Base-by-base conservation (phyloP, 2,329 filamentous ascomycete species). In the Claviceps sorghi region DNA sequence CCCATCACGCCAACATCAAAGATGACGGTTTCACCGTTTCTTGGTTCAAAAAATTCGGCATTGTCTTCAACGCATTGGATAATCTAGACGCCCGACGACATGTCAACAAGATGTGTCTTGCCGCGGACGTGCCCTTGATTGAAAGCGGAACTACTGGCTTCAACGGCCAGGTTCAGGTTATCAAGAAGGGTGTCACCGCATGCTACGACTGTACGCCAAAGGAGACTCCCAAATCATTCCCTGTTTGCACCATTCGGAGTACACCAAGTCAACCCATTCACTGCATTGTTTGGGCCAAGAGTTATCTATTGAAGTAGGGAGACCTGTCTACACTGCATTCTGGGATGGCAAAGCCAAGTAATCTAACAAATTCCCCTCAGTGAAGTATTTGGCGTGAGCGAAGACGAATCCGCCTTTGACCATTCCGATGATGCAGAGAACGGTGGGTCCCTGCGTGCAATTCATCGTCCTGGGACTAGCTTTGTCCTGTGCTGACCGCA, bases 261-360 rank as follows among this genome's bases (percentile, higher is more conserved):
- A 98, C 90, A 0, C 93, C 93, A 0, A 95, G 86, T 58, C 91
- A 97, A 62, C 88, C 91, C 0, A 97, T 98, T 44, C 93, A 98
- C 69, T 97, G 93, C 71, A 98, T 98, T 56, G 91, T 98, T 2
- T 98, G 93, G 93, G 91, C 80, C 21, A 98, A 97, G 71, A 95
- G 89, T 65, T 98, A 97, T 66, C 76, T 98, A 9, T 79, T 98
- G 55, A 93, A 88, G 68, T 71, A 61, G 26, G 75, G 72, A 34
- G 3, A 2, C 17, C 40, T 17, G 15, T 29, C n/a, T 19, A 9
- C 10, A 19, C 17, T 26, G 4, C 61, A 55, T n/a, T 10, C 26
- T 36, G 13, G 21, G 19, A 45, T 17, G 19, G 29, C 7, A 17
- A 19, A 26, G 4, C 4, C 2, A 22, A 42, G 30, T 13, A 32